phyloP scores from a whole-genome alignment of 768 basidiomycete genomes.

The Pulveroboletus sp. region DNA sequence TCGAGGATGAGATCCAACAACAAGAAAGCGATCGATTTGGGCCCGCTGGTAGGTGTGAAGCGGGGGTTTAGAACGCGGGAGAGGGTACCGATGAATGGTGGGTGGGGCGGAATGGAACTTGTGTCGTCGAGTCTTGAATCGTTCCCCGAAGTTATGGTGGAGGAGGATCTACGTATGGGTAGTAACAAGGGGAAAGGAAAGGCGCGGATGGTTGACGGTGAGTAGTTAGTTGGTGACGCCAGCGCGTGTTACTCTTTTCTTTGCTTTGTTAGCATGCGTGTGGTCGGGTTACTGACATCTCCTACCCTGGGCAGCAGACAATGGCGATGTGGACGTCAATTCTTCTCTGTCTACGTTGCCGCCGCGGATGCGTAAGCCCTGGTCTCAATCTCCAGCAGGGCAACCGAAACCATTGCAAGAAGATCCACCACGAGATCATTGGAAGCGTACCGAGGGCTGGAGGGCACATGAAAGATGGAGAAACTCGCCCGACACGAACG shows the following conservation, averaged over 20 bases:
- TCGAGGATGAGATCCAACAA: neutral
- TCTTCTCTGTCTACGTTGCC: slow-evolving; percentile 36
- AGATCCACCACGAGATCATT: neutral
- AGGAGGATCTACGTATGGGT: slow-evolving; percentile 1
- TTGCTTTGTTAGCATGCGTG: neutral
- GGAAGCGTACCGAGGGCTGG: slow-evolving; percentile 4
- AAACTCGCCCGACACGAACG: slow-evolving; percentile 14
- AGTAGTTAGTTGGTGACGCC: slow-evolving; percentile 8
- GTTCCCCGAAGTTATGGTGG: slow-evolving; percentile 13
- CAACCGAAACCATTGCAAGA: slow-evolving; percentile 7
- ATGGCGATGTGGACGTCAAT: slow-evolving; percentile 13
- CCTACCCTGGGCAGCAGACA: slow-evolving; percentile 1
- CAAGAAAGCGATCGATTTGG: slow-evolving; percentile 40
- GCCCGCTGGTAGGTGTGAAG: slow-evolving; percentile 56
- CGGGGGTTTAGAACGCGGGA: slow-evolving; percentile 63
- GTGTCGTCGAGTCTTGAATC: slow-evolving; percentile 28
- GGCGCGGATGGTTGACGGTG: slow-evolving; percentile 18
- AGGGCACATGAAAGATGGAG: slow-evolving; percentile 20
- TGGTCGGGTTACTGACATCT: neutral
- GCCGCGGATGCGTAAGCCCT: slow-evolving; percentile 57
- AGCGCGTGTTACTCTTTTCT: neutral
- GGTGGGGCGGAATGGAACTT: slow-evolving; percentile 62
- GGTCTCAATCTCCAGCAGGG: slow-evolving; percentile 24
- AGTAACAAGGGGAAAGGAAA: slow-evolving; percentile 20
- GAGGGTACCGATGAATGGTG: slow-evolving; percentile 50